Evolutionary conservation across 805 yeast species (phyloP), one percentile per base, ranked within the genome.

Genomic region (Tetrapisispora fleetii): DNA sequence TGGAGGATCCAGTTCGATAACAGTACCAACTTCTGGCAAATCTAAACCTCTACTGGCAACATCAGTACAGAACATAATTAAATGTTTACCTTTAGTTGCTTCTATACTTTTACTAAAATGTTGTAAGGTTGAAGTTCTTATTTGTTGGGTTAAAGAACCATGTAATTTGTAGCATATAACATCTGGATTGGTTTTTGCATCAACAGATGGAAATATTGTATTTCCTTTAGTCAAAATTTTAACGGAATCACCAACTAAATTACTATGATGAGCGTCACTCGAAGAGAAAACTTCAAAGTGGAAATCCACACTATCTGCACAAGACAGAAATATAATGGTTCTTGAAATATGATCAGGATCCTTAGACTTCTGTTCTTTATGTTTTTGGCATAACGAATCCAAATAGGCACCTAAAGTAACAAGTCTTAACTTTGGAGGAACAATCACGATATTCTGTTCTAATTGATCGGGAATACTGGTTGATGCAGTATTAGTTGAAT

Each of bases 11-110:
- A 81, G 83, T 65, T 93, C 99, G 18, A 93, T 74, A 32, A 93
- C 96, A 43, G 83, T 79, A 41, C 93, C 78, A 50, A 93, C 87
- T 45, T 79, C 76, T 2, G 96, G 95, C 49, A 93, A 70, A 72
- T 93, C 99, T 53, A 93, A 74, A 53, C 99, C 99, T 69, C 99
- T 80, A 33, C 98, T 82, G 0, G 97, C 99, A 52, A 93, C 98
- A 74, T 93, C 99, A 0, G 99, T 93, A 73, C 98, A 91, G 57
- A 93, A 78, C 58, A 93, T 72, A 19, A 93, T 74, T 2, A 83
- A 74, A 58, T 81, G 81, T 49, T 74, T 74, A 7, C 74, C 71
- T 37, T 69, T 70, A 64, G 70, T 40, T 58, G 62, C 45, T 60
- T 65, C 57, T 64, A 63, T 53, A 68, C 74, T 37, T 72, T 69